Conservation (phyloP, 2,329 filamentous ascomycete species). For the Waltergamsia citrina region DNA sequence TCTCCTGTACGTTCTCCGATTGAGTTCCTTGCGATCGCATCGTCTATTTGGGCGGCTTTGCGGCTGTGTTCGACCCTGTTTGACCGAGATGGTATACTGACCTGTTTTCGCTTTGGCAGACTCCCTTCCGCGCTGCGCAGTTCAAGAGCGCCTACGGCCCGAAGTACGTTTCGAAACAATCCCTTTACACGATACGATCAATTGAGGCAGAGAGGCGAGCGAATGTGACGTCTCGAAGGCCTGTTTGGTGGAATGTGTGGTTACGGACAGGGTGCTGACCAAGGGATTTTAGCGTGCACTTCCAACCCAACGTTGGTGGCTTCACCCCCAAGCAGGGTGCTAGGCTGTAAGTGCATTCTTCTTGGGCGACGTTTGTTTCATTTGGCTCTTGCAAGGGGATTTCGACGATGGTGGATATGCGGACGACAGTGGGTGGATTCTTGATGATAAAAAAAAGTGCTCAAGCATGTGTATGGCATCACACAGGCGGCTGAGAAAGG, state of each 20-base stretch:
- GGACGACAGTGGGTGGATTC: too few relatives aligned
- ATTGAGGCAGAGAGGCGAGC: background rate
- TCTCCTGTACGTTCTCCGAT: constrained; percentile 30
- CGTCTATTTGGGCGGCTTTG: too few relatives aligned
- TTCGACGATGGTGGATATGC: too few relatives aligned
- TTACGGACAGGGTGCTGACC: constrained; percentile 14
- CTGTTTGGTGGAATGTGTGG: background rate
- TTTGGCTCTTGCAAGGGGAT: background rate
- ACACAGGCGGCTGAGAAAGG: too few relatives aligned
- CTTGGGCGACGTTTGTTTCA: background rate
- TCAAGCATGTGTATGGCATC: too few relatives aligned
- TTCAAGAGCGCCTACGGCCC: constrained; percentile 58
- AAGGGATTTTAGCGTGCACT: constrained; percentile 40
- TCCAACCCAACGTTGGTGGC: constrained; percentile 45
- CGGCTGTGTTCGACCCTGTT: background rate
- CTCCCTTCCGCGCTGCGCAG: constrained; percentile 31
- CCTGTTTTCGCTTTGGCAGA: constrained; percentile 22
- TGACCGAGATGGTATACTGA: background rate
- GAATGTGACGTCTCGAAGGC: background rate
- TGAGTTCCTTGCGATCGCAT: too few relatives aligned
- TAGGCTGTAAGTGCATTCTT: constrained; percentile 40
- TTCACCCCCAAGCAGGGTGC: constrained; percentile 37
- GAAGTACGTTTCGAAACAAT: constrained; percentile 38
- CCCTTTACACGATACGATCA: constrained; percentile 1
- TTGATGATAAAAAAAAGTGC: too few relatives aligned